Percentiles rank a stretch among this genome's conserved stretches.
phyloP scores from a whole-genome alignment of 1,284 basidiomycete species.

The Rhodotorula sp. region DNA sequence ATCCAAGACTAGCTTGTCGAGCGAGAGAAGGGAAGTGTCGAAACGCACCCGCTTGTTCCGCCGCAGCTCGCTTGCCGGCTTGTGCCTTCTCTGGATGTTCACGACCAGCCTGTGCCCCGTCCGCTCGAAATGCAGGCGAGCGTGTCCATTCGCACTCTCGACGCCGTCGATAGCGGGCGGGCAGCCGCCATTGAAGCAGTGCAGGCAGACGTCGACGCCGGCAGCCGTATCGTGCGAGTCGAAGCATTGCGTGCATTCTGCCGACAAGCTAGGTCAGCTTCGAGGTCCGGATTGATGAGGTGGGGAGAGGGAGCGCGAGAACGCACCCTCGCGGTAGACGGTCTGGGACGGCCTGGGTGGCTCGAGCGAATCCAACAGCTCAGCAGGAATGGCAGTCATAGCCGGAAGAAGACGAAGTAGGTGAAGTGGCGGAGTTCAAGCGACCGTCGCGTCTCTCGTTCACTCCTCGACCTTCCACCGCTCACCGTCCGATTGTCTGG shows the following conservation, averaged over 20 bases:
- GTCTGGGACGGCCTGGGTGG: slow-evolving; percentile 27
- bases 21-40: not conserved
- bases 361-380: slow-evolving; percentile 3
- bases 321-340: slow-evolving; percentile 28
- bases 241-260: slow-evolving; percentile 92
- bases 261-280: too few relatives aligned
- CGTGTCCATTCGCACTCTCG: slow-evolving; percentile 62
- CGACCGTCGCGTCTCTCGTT: too few relatives aligned
- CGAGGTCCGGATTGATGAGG: not conserved
- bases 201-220: slow-evolving; percentile 85
- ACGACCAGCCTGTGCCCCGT: slow-evolving; percentile 73
- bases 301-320: not conserved
- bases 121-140: slow-evolving; percentile 65
- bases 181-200: slow-evolving; percentile 92
- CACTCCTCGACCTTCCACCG: too few relatives aligned
- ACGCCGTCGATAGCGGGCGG: slow-evolving; percentile 45
- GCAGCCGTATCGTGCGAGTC: slow-evolving; percentile 75
- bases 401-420: not conserved
- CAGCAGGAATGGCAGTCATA: slow-evolving; percentile 1
- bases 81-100: slow-evolving; percentile 74
- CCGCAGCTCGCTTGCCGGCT: slow-evolving; percentile 52
- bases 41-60: slow-evolving; percentile 62
- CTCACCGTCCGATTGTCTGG: too few relatives aligned
- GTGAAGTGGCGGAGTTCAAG: not conserved
- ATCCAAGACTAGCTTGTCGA: not conserved